These are phyloP conservation scores for Sporopachydermia lactativora DNA, from an alignment of 805 yeast species.

Conservation along the genomic window DNA sequence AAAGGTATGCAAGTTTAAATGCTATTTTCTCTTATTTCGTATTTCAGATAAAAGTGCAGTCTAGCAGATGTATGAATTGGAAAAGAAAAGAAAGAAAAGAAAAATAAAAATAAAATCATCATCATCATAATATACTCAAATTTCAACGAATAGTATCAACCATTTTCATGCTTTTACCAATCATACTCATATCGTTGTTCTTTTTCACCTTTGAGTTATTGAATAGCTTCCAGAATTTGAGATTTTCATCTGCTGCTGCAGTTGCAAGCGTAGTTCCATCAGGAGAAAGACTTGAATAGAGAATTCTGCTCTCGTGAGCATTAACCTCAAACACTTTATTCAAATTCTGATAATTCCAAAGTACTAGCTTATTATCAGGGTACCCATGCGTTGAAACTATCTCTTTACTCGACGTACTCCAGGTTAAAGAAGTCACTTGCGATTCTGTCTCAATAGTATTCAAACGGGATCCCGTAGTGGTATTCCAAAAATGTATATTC, in stretches of 20 bases:
- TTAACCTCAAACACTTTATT: slow-evolving; percentile 82
- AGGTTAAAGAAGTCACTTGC: slow-evolving; percentile 83
- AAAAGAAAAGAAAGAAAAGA: no score
- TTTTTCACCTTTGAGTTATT: slow-evolving; percentile 32
- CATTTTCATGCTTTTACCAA: slow-evolving; percentile 33
- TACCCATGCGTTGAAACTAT: slow-evolving; percentile 89
- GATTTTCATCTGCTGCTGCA: slow-evolving; percentile 90
- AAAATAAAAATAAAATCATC: no score
- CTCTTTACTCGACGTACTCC: slow-evolving; percentile 58
- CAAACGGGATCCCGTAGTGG: slow-evolving; percentile 76
- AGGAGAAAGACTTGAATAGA: slow-evolving; percentile 75
- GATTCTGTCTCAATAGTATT: slow-evolving; percentile 85
- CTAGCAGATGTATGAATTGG: no score
- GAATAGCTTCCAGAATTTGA: slow-evolving; percentile 88
- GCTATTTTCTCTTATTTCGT: no score
- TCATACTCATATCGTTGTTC: slow-evolving; percentile 16
- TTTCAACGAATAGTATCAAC: slow-evolving; percentile 35
- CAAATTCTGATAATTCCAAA: slow-evolving; percentile 76
- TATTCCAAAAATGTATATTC: slow-evolving; percentile 88
- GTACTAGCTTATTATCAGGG: slow-evolving; percentile 71
- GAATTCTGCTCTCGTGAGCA: slow-evolving; percentile 84
- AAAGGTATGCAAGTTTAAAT: no score
- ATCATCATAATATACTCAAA: neutral
- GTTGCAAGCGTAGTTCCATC: slow-evolving; percentile 87
- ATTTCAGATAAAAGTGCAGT: no score